Evolutionary conservation across 2,329 filamentous ascomycete genomes (phyloP), one percentile per base, ranked within the genome.

Genomic region (Beauveria brongniartii): DNA sequence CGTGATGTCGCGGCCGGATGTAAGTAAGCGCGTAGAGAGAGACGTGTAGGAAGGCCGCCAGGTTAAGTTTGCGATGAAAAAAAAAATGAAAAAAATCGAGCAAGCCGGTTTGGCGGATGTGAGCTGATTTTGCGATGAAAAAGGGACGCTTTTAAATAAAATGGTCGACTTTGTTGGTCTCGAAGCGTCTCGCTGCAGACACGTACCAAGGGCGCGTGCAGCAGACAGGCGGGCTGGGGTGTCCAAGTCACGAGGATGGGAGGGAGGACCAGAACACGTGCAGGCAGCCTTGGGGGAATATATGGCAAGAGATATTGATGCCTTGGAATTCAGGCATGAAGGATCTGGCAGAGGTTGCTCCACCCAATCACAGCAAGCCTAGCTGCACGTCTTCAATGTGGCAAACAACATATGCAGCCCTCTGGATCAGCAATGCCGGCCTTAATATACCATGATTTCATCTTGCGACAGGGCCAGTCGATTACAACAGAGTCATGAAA

Each of bases 1-100:
- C 76, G 76, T 78, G 76, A 78, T 78, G 75, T 77, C 75, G 75
- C 67, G 64, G 61, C 66, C 66, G 65, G 69, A 65, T 65, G 59
- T 72, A 73, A 72, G 71, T 70, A 57, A 65, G 65, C 63, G 62
- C 62, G 57, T 60, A 53, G 62, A 43, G 51, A 34, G 44, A 59
- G 63, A 64, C 55, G 59, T 62, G 56, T 37, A 46, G 40, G 40
- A 53, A 46, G 43, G 48, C 63, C 52, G 30, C 34, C 30, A 30
- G 41, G 63, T 67, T n/a, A 2, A 2, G 18, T 24, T 34, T n/a
- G 63, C 57, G 30, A 9, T n/a, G 10, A 8, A 47, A 54, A 61
- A 52, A 54, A 61, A 62, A 59, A 47, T 9, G 3, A 34, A 55
- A 53, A 61, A 60, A 51, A 50, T 30, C 3, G 44, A 20, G 22